Percentiles rank a stretch among this genome's conserved stretches.
Evolutionary conservation across 164 flowering plant genomes (phyloP).

Genomic region (Magnolia changhungtana): DNA sequence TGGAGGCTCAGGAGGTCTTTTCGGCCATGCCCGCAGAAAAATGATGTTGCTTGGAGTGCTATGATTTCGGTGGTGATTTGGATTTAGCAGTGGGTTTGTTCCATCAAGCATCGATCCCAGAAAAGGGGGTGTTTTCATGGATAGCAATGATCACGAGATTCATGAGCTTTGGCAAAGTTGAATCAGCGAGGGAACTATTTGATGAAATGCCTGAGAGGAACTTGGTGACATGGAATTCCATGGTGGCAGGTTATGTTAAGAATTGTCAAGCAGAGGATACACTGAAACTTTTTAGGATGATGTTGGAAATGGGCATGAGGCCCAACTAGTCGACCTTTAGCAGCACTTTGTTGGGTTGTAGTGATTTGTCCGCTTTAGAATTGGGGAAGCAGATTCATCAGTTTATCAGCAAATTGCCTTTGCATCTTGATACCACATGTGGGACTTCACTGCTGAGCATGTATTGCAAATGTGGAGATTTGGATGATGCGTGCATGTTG

Average conservation of each 20-base stretch:
- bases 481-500: too few species aligned
- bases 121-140: constrained; percentile 29
- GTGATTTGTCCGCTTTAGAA: too few species aligned
- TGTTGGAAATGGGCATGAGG: too few species aligned
- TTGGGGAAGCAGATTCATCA: too few species aligned
- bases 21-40: constrained; percentile 20
- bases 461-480: too few species aligned
- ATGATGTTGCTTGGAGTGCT: constrained; percentile 27
- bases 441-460: too few species aligned
- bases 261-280: constrained; percentile 23
- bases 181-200: constrained; percentile 17
- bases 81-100: constrained; percentile 21
- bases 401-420: too few species aligned
- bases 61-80: constrained; percentile 26
- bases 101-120: constrained; percentile 7
- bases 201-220: constrained; percentile 24
- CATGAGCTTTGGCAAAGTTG: constrained; percentile 22
- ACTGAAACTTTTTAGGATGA: too few species aligned
- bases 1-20: constrained; percentile 19
- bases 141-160: constrained; percentile 28
- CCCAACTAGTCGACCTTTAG: too few species aligned
- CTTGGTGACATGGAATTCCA: constrained; percentile 30
- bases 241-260: constrained; percentile 30
- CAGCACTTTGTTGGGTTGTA: too few species aligned
- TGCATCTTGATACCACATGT: too few species aligned